phyloP scores from a whole-genome alignment of 2,329 filamentous ascomycete genomes.

The Paecilomyces niveus region DNA sequence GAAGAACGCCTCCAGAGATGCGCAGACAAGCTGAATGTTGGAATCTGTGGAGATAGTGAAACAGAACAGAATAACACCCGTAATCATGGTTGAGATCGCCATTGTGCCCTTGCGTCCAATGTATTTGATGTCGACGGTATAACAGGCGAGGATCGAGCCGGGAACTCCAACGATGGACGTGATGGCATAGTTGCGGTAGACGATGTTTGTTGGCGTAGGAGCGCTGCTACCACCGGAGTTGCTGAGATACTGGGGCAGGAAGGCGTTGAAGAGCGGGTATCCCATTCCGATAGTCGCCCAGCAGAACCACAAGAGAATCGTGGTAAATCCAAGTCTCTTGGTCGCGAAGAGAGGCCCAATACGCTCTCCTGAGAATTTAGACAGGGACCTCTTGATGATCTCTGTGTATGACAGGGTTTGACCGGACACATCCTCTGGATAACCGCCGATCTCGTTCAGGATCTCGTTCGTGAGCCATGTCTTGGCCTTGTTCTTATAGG shows the following conservation, averaged over 20 bases:
- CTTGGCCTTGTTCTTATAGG: constrained; percentile 59
- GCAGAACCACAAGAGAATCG: constrained; percentile 61
- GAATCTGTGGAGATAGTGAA: constrained; percentile 46
- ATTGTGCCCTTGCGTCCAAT: constrained; percentile 52
- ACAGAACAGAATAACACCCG: constrained; percentile 48
- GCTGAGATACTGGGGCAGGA: constrained; percentile 78
- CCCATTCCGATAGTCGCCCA: constrained; percentile 81
- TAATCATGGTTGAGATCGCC: constrained; percentile 45
- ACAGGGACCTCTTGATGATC: constrained; percentile 54
- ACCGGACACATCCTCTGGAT: constrained; percentile 35
- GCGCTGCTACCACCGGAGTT: constrained; percentile 41
- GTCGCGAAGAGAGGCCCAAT: constrained; percentile 57
- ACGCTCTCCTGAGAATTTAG: constrained; percentile 60
- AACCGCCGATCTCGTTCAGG: constrained; percentile 48
- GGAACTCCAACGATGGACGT: constrained; percentile 70
- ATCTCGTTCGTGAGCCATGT: constrained; percentile 72
- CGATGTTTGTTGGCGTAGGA: constrained; percentile 30
- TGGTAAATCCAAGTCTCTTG: constrained; percentile 42
- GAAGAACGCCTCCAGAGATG: constrained; percentile 51
- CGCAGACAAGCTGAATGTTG: constrained; percentile 44
- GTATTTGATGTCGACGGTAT: constrained; percentile 63
- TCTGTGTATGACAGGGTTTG: constrained; percentile 36
- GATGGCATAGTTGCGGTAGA: constrained; percentile 76
- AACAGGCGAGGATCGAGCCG: constrained; percentile 67
- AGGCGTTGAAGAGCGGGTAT: constrained; percentile 83